Evolutionary conservation across 2,329 filamentous ascomycete genomes (phyloP), one percentile per base, ranked within the genome.

Genomic region (Davidsoniella eucalypti): DNA sequence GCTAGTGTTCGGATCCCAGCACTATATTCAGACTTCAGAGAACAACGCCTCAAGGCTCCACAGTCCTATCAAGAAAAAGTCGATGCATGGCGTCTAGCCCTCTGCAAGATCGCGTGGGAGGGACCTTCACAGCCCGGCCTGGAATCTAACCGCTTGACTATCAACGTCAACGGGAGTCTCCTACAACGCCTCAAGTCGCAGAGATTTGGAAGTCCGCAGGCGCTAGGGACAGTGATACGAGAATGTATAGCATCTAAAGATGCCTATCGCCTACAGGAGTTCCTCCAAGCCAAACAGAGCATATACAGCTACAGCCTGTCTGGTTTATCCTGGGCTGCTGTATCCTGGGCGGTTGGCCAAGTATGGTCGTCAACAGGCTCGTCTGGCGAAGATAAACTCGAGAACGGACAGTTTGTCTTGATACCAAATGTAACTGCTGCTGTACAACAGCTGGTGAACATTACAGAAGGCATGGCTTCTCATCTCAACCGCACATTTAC

Each of bases 51-150:
- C 38, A 76, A 84, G 18, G 90, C 94, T 60, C 85, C 87, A 1
- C 86, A 93, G 62, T 87, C 86, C 58, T 94, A 87, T 67, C 67
- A 71, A 17, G 85, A 87, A 41, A 94, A 94, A 62, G 70, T 86
- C 40, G 67, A 73, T 5, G 84, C 86, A 48, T 94, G 87, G 87
- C 78, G 81, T 52, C 74, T 75, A 38, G 87, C 80, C 2, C 71
- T 94, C 40, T 72, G 76, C n/a, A 70, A 76, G 47, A 82, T 87
- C 1, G 72, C 80, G 0, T 70, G 76, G 54, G 74, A 73, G 16
- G 87, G 85, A 18, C 61, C 66, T 14, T 64, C 72, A 1, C 67
- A 69, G 10, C 62, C 63, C 23, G 63, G 66, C 16, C 59, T 67
- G 5, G 61, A 61, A 4, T 64, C 68, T 2, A 71, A 71, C 52